Base-by-base conservation (phyloP, 768 basidiomycete genomes). In the Mycena epipterygia region DNA sequence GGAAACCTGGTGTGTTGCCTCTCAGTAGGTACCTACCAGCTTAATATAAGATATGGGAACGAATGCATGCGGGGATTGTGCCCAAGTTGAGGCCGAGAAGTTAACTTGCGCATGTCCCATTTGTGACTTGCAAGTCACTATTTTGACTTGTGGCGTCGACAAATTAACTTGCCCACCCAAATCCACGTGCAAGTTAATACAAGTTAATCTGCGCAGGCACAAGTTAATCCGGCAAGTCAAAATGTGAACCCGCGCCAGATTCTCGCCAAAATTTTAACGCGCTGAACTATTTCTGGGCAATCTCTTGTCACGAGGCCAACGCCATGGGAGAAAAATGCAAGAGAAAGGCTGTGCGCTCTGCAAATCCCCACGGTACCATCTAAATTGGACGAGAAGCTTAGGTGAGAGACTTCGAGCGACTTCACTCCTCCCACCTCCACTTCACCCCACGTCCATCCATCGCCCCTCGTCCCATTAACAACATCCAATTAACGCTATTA, bases 221-320 rank as follows among this genome's bases (percentile, higher is more conserved):
- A 42, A 42, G 42, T 42, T 41, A 41, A 41, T 41, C 39, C 39
- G 39, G 39, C 39, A 11, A 41, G 39, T 41, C 16, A 16, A 41
- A 41, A 41, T 41, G 8, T 16, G 39, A 41, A 41, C 39, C 39
- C 39, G 21, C 21, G 42, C 42, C 21, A 44, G 42, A 44, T 44
- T 53, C 52, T 57, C 55, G 55, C 55, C 55, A 57, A 57, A 39
- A 57, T 57, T 41, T 57, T 57, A 39, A 57, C 37, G 55, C 55
- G 37, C 61, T 63, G 61, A 53, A 53, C 49, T 52, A 63, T 52
- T 63, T 63, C 49, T 63, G 61, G 42, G 51, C 30, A 56, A 64
- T 64, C 63, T 64, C 63, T 44, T 55, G 63, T 64, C 63, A 64
- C 52, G 42, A 64, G 63, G 63, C 52, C 63, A 53, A 56, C 52